phyloP scores from a whole-genome alignment of 345 rosid genomes.

The Eucalyptus cloeziana region DNA sequence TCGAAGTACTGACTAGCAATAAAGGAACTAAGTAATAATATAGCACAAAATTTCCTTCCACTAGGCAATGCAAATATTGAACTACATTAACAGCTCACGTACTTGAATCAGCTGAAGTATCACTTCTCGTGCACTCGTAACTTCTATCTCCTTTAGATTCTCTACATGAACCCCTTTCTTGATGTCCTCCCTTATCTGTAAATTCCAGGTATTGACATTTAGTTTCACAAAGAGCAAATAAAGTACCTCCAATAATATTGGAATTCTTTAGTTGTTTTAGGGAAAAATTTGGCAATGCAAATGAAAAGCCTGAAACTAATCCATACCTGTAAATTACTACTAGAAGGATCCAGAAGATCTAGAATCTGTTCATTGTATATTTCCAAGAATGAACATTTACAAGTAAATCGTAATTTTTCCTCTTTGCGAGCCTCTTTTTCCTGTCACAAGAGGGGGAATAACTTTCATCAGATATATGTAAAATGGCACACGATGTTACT shows the following conservation, averaged over 20 bases:
- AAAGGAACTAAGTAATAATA: not conserved
- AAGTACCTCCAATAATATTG: not conserved
- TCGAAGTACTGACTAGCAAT: not conserved
- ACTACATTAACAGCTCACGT: not conserved
- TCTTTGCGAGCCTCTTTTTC: slow-evolving; percentile 81
- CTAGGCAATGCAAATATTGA: not conserved
- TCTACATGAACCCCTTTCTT: slow-evolving; percentile 95
- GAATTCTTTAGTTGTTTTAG: not conserved
- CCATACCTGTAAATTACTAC: slow-evolving; percentile 72
- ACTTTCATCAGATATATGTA: not conserved
- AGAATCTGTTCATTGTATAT: slow-evolving; percentile 97
- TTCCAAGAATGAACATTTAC: slow-evolving; percentile 95
- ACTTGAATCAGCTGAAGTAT: slow-evolving; percentile 90
- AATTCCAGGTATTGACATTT: not conserved
- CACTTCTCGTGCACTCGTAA: slow-evolving; percentile 77
- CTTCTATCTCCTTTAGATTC: slow-evolving; percentile 88
- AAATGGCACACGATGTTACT: not conserved
- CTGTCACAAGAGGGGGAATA: slow-evolving; percentile 21
- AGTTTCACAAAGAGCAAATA: not conserved
- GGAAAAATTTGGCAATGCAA: not conserved
- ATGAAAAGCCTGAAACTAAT: not conserved
- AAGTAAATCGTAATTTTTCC: slow-evolving; percentile 63
- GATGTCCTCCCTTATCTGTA: slow-evolving; percentile 85
- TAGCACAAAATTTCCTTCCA: not conserved
- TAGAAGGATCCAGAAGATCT: slow-evolving; percentile 90